Base-by-base conservation (phyloP, 164 flowering plant genomes). In the Litsea cubeba region DNA sequence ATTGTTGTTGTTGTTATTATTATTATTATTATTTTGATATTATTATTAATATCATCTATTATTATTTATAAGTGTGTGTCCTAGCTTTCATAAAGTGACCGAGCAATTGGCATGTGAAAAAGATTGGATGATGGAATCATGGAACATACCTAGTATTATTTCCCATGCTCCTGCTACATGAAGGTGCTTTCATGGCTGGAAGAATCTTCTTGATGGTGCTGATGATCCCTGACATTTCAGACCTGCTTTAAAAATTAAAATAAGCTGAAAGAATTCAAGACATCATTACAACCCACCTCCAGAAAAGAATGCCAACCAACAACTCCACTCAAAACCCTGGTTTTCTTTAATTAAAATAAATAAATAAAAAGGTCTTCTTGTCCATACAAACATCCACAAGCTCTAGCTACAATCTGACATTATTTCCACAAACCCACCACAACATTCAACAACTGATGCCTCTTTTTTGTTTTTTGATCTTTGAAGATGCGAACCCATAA, bases 221-320 rank as follows among this genome's bases (percentile, higher is more conserved):
- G 80, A 75, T 72, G 76, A 75, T 76, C 70, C 78, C 81, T 75
- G 83, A 77, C 80, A 76, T 62, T 81, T 69, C 65, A 28, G 69
- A 15, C 40, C 69, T 66, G 46, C 28, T 66, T 66, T 14, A 28
- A 30, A 66, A 66, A 32, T 69, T 49, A 75, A 32, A 72, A 22
- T 32, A 32, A 57, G 51, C n/a, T 15, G 60, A 69, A 68, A 68
- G 67, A 71, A 67, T 74, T 62, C 69, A 75, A 68, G 62, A 60
- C 66, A 75, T 72, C 57, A 67, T 58, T 68, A 54, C 57, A 71
- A 54, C 71, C 69, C 54, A 72, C 66, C 50, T 71, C 73, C 22
- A 8, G 24, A 49, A 22, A 60, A 51, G 35, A 76, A 20, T 30
- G 62, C 54, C 67, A 70, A 64, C 15, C 23, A 54, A 66, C 46